Percentiles rank a stretch among this genome's conserved stretches.
Conservation (phyloP, 148 eudicot genomes). For the Rhododendron molle region DNA sequence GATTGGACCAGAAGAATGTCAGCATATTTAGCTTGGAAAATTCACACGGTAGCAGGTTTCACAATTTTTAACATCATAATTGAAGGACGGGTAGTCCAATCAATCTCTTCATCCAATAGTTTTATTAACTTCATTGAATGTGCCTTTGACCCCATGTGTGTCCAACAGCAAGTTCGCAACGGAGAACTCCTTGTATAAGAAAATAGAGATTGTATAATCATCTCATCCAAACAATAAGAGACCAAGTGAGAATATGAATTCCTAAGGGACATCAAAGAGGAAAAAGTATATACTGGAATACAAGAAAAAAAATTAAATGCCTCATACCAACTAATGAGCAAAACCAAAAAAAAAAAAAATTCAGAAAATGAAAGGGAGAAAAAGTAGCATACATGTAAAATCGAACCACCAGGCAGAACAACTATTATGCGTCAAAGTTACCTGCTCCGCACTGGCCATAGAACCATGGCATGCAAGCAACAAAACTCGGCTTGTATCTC, state of each 20-base stretch:
- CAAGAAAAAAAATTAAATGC: not conserved
- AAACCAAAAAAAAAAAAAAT: not conserved
- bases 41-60: not conserved
- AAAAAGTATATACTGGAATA: not conserved
- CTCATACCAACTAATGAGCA: not conserved
- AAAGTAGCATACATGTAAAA: not conserved
- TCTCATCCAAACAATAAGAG: not conserved
- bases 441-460: slow-evolving; percentile 98
- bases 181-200: not conserved
- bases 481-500: slow-evolving; percentile 72
- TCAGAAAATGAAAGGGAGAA: not conserved
- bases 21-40: not conserved
- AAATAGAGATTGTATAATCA: not conserved
- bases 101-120: not conserved
- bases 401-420: not conserved
- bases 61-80: not conserved
- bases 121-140: not conserved
- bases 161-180: not conserved
- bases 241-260: not conserved
- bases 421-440: slow-evolving; percentile 15
- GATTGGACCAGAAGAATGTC: not conserved
- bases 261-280: not conserved
- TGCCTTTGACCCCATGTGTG: not conserved
- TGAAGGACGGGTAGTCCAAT: not conserved
- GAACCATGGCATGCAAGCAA: slow-evolving; percentile 97